phyloP scores from a whole-genome alignment of 306 rosid species.

The Pachyrhizus erosus region DNA sequence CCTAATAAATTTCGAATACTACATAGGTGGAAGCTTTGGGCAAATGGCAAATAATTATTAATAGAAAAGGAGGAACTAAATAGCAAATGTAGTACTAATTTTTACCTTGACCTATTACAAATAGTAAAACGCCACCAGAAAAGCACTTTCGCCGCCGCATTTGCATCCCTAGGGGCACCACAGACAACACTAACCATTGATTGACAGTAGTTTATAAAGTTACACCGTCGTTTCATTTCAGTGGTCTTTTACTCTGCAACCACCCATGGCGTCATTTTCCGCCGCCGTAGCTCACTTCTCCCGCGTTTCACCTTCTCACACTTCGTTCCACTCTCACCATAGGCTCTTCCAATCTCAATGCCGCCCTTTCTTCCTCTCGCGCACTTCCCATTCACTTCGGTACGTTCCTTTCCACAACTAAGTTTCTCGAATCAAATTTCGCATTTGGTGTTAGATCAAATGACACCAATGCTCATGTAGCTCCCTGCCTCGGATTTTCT shows the following conservation, averaged over 20 bases:
- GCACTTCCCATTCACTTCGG: constrained; percentile 46
- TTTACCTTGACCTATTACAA: not conserved
- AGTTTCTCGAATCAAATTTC: not conserved
- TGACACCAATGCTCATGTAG: not conserved
- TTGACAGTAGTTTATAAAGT: not conserved
- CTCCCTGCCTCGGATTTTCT: not conserved
- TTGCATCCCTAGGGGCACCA: not conserved
- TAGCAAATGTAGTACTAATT: too few relatives aligned
- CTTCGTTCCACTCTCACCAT: not conserved
- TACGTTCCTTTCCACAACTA: constrained; percentile 6
- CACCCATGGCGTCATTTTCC: constrained; percentile 54
- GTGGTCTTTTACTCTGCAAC: not conserved
- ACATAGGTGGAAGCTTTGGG: too few relatives aligned
- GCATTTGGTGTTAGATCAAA: not conserved
- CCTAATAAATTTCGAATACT: too few relatives aligned
- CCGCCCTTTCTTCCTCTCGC: constrained; percentile 40
- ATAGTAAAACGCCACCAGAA: not conserved
- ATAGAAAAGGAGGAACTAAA: too few relatives aligned
- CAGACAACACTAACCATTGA: too few relatives aligned
- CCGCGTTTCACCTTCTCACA: constrained; percentile 31
- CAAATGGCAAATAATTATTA: too few relatives aligned
- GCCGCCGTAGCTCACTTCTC: constrained; percentile 44
- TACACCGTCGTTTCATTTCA: not conserved
- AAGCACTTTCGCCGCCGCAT: not conserved
- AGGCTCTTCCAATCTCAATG: constrained; percentile 48